Evolutionary conservation across 208 protist species (phyloP).

Genomic region (Wallacemonas collosoma): DNA sequence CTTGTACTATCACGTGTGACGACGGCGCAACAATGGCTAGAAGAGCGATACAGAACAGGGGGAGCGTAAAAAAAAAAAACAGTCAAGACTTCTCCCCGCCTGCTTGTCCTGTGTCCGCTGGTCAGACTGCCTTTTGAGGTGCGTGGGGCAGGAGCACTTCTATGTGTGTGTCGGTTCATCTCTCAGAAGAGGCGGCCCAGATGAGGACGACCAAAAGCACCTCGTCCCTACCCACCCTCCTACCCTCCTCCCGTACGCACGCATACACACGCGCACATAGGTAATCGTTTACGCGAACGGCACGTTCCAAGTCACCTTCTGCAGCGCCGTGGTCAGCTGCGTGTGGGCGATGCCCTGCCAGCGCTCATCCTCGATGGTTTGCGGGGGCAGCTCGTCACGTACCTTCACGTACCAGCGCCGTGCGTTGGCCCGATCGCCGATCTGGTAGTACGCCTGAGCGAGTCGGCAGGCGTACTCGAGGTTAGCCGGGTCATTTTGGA

Average conservation of each 20-base stretch:
- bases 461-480: slow-evolving; percentile 84
- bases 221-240: too few species aligned
- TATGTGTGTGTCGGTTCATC: too few species aligned
- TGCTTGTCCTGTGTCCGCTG: too few species aligned
- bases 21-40: too few species aligned
- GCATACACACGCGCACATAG: slow-evolving; percentile 11
- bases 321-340: slow-evolving; percentile 74
- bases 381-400: slow-evolving; percentile 83
- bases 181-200: too few species aligned
- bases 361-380: slow-evolving; percentile 68
- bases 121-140: too few species aligned
- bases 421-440: slow-evolving; percentile 69
- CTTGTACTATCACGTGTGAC: too few species aligned
- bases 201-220: too few species aligned
- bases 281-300: slow-evolving; percentile 60
- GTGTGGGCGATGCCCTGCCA: slow-evolving; percentile 87
- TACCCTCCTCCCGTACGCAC: neutral
- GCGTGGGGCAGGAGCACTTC: too few species aligned
- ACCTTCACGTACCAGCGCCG: slow-evolving; percentile 83
- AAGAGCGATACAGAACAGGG: too few species aligned
- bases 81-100: too few species aligned
- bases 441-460: slow-evolving; percentile 81
- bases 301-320: slow-evolving; percentile 79
- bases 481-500: slow-evolving; percentile 65
- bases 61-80: too few species aligned